Conservation (phyloP, 2,329 filamentous ascomycete genomes). For the Hawksworthiomyces lignivorus region DNA sequence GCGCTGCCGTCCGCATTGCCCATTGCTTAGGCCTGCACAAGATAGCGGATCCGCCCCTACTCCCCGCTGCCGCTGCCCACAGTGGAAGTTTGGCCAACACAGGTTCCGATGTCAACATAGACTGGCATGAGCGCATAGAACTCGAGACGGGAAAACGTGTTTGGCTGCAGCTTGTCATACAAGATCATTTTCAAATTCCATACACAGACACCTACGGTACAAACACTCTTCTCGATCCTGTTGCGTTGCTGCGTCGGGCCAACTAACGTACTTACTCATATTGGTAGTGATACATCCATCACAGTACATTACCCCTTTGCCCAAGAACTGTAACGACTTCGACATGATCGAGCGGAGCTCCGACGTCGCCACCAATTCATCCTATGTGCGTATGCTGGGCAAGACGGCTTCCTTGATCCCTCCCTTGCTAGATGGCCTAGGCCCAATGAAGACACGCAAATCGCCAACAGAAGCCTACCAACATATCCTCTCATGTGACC, state of each 20-base stretch:
- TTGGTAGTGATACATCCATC: slow-evolving; percentile 20
- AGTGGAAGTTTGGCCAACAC: too few relatives aligned
- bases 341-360: slow-evolving; percentile 15
- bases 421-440: slow-evolving; percentile 22
- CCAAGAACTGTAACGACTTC: slow-evolving; percentile 25
- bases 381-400: slow-evolving; percentile 21
- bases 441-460: slow-evolving; percentile 22
- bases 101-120: too few relatives aligned
- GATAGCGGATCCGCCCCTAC: slow-evolving; percentile 12
- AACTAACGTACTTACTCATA: not conserved
- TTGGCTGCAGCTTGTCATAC: slow-evolving; percentile 29
- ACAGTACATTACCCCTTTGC: slow-evolving; percentile 24
- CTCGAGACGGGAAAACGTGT: slow-evolving; percentile 26
- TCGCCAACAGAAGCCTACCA: slow-evolving; percentile 21
- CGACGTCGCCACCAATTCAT: slow-evolving; percentile 12
- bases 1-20: slow-evolving; percentile 26
- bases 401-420: slow-evolving; percentile 23
- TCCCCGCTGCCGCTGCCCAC: too few relatives aligned
- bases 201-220: slow-evolving; percentile 28
- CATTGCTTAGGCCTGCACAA: slow-evolving; percentile 22
- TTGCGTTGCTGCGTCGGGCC: not conserved
- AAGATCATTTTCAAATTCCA: slow-evolving; percentile 26
- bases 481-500: slow-evolving; percentile 22
- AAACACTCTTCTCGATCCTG: not conserved
- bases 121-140: slow-evolving; percentile 17